Evolutionary conservation across 257 asterid genomes (phyloP), one percentile per base, ranked within the genome.

Genomic region (Scutellaria galericulata): DNA sequence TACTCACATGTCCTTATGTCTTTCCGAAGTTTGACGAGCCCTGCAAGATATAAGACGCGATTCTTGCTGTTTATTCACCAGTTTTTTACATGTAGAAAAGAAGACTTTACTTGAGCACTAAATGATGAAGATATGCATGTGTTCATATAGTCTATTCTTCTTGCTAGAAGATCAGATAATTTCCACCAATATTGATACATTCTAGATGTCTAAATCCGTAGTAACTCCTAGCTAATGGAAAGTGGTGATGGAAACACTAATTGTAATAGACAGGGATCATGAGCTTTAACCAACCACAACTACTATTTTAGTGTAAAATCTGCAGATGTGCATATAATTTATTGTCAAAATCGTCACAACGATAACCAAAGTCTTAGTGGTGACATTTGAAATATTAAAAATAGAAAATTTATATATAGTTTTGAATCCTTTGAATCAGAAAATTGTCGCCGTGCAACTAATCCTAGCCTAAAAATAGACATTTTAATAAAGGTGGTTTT

Each of bases 1-100:
- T 88, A 86, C 81, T 88, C 91, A 9, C 91, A 88, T 27, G 76
- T 69, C 70, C 77, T 75, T 74, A 83, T 72, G 22, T 87, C 93
- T 2, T 71, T 76, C 45, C 31, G 80, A 31, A 87, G 85, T 62
- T 76, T 83, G 7, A 77, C 53, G 10, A 59, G 83, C 51, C 93
- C 90, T 87, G 71, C 20, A 75, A 73, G 1, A 37, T 59, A 35
- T 39, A 1, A 47, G 41, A 10, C 22, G 0, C 3, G 44, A 12
- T 2, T 37, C 37, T 31, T 31, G 37, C 0, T 31, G 9, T 31
- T 45, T 7, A 37, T 9, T 52, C 27, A 52, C 11, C 1, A 24
- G 6, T 54, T 54, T 15, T 54, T 20, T 54, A 54, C 7, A 22
- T 55, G 27, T 39, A 24, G 39, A 54, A 54, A 53, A 15, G 11